These are phyloP conservation scores for Pelargonium australe DNA, from an alignment of 441 rosid genomes.

Conservation along the genomic window DNA sequence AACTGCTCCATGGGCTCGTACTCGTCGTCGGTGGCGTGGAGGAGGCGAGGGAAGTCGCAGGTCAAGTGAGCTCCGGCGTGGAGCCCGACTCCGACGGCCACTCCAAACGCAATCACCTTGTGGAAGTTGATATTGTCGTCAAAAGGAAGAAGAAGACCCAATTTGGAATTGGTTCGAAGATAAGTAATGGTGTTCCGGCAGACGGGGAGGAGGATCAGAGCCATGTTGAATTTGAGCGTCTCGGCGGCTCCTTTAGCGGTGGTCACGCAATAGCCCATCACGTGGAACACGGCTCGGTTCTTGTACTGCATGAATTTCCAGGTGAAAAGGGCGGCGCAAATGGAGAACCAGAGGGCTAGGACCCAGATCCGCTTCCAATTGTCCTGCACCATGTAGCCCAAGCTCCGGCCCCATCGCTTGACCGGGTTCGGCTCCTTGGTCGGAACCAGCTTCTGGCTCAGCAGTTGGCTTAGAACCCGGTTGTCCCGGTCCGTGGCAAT, in stretches of 20 bases:
- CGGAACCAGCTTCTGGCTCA: constrained; percentile 81
- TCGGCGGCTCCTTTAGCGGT: constrained; percentile 88
- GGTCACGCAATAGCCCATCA: constrained; percentile 81
- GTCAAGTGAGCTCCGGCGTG: constrained; percentile 66
- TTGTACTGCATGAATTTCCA: constrained; percentile 34
- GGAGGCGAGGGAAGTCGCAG: constrained; percentile 71
- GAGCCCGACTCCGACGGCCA: constrained; percentile 53
- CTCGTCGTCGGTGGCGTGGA: constrained; percentile 52
- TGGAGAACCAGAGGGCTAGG: constrained; percentile 47
- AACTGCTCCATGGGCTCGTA: constrained; percentile 49
- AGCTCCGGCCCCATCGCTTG: constrained; percentile 12
- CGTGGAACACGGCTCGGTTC: constrained; percentile 39
- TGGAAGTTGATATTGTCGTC: constrained; percentile 89
- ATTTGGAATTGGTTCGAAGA: constrained; percentile 77
- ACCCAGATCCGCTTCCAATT: constrained; percentile 88
- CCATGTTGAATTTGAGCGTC: constrained; percentile 89
- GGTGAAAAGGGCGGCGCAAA: constrained; percentile 19
- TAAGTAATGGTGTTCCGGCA: constrained; percentile 87
- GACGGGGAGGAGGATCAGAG: constrained; percentile 69
- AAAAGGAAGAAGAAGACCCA: constrained; percentile 62
- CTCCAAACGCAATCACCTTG: constrained; percentile 69
- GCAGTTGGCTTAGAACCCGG: constrained; percentile 60
- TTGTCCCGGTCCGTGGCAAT: constrained; percentile 63
- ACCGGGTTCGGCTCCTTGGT: constrained; percentile 49
- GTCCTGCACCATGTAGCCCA: constrained; percentile 39